These are phyloP conservation scores for Penicillium coffeae DNA, from an alignment of 495 filamentous ascomycete species.

Conservation along the genomic window DNA sequence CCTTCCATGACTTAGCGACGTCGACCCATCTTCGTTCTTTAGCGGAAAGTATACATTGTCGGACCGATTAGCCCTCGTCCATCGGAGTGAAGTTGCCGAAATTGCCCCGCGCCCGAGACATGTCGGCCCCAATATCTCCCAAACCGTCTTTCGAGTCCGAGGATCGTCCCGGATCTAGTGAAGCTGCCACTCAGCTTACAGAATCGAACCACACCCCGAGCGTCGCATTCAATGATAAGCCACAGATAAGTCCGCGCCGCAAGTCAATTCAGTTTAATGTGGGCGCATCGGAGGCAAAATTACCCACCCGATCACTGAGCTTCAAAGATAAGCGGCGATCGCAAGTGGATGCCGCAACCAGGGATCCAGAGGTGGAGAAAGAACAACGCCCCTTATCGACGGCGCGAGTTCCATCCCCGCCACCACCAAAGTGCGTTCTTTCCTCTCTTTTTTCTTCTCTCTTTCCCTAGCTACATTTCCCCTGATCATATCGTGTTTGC, in stretches of 20 bases:
- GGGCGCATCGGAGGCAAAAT: conserved; percentile 26
- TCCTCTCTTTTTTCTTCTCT: neutral
- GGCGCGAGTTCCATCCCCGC: conserved; percentile 33
- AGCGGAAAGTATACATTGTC: neutral
- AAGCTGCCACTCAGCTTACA: conserved; percentile 12
- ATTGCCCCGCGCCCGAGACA: conserved; percentile 2
- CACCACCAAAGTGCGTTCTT: conserved; percentile 35
- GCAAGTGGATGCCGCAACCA: conserved; percentile 11
- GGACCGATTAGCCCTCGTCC: conserved; percentile 1
- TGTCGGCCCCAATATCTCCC: conserved; percentile 30
- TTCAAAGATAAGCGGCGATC: conserved; percentile 25
- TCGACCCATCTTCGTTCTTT: no score
- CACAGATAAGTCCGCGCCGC: conserved; percentile 22
- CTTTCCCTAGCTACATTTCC: no score
- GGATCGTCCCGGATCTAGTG: conserved; percentile 41
- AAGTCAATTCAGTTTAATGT: conserved; percentile 45
- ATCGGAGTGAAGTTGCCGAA: neutral
- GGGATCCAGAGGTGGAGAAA: conserved; percentile 25
- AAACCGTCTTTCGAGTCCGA: conserved; percentile 51
- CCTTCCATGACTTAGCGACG: neutral
- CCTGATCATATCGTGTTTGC: no score
- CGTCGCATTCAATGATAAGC: conserved; percentile 18
- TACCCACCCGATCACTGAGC: conserved; percentile 28
- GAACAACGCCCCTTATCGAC: conserved; percentile 20
- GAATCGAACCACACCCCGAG: conserved; percentile 18